phyloP scores from a whole-genome alignment of 2,329 filamentous ascomycete genomes.

The Apiospora malaysiana region DNA sequence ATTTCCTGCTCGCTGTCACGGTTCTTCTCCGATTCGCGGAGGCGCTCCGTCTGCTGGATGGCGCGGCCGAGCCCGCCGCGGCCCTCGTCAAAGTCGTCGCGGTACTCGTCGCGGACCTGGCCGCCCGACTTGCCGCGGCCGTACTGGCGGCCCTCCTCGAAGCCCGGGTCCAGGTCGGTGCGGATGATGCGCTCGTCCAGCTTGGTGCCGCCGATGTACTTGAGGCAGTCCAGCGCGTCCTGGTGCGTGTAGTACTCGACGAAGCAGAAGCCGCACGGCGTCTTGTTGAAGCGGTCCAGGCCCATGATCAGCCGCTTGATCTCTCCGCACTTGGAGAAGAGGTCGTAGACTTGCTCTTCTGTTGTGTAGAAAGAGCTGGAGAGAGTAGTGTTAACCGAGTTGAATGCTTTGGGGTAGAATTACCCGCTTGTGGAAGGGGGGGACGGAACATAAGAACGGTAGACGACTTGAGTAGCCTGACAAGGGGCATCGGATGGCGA shows the following conservation, averaged over 20 bases:
- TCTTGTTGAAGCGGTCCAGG: conserved; percentile 95
- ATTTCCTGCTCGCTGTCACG: conserved; percentile 45
- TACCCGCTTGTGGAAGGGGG: neutral
- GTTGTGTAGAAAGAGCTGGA: conserved; percentile 93
- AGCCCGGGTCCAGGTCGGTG: conserved; percentile 94
- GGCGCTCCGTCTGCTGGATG: conserved; percentile 61
- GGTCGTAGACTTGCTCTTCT: conserved; percentile 97
- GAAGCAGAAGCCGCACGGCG: conserved; percentile 98
- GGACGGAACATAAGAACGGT: neutral
- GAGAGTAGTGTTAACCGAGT: conserved; percentile 28
- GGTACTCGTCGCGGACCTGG: conserved; percentile 96
- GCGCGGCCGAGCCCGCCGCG: conserved; percentile 87
- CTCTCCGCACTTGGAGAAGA: conserved; percentile 95
- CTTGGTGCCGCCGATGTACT: conserved; percentile 97
- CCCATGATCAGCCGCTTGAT: conserved; percentile 99
- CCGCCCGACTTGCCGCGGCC: conserved; percentile 94
- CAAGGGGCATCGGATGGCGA: neutral
- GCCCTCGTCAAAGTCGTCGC: conserved; percentile 95
- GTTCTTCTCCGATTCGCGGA: conserved; percentile 49
- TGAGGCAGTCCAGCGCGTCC: conserved; percentile 97
- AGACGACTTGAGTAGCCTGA: neutral
- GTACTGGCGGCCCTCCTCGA: conserved; percentile 95
- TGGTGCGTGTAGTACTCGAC: conserved; percentile 99
- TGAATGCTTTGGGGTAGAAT: neutral
- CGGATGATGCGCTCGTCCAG: conserved; percentile 96